Evolutionary conservation across 306 rosid species (phyloP), one percentile per base, ranked within the genome.

Genomic region (Ceratonia siliqua): DNA sequence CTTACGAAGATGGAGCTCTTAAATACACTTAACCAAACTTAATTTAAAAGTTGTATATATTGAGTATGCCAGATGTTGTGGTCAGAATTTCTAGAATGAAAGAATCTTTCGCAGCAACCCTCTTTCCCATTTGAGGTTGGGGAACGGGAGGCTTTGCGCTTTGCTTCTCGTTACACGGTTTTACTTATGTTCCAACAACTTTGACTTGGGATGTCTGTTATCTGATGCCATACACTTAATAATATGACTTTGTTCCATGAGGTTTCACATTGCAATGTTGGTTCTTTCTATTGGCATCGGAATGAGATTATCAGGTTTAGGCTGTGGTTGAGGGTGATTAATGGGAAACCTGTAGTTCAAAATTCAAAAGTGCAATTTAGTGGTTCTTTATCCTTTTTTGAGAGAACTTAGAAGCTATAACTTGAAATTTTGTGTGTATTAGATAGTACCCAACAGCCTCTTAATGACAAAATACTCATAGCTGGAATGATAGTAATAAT

Each of bases 1-100:
- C 20, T 62, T 53, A 75, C 62, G 25, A 74, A 74, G 54, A 11
- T 38, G 43, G 25, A 76, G 68, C 36, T 8, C 59, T 65, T 22
- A 14, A 2, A 48, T 39, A 5, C 10, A 39, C 41, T 36, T 2
- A 5, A 43, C 12, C 17, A 2, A 43, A 13, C 17, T 43, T 43
- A n/a, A n/a, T n/a, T 30, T 43, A 14, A 36, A n/a, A 30, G 56
- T 55, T 66, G 68, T 77, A 55, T 36, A 25, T 13, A 45, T 14
- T 56, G 30, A 56, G 36, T 7, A 17, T 46, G 70, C 24, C 50
- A 55, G 22, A 50, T 48, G 35, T 33, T 48, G 35, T 33, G 21
- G 46, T 6, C 14, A 54, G 55, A 54, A 41, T 17, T 42, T 18
- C 24, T 15, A 54, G 36, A 43, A 32, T 43, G 61, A 67, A 57